These are phyloP conservation scores for Tulasnella sp. DNA, from an alignment of 768 basidiomycete species.

Conservation along the genomic window DNA sequence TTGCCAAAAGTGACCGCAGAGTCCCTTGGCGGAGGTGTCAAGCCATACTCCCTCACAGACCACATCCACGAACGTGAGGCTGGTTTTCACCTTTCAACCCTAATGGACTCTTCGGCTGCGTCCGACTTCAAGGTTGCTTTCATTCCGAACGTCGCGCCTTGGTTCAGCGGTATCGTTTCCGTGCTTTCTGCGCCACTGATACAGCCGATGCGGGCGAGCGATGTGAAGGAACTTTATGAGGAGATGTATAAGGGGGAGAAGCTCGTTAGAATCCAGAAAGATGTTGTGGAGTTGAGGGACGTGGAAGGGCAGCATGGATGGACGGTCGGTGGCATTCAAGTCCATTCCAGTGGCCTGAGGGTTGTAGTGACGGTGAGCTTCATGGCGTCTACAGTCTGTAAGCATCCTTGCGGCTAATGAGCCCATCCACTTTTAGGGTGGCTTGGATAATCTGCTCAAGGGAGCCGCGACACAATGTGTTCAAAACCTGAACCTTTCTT, in stretches of 20 bases:
- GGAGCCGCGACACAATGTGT: conserved; percentile 99
- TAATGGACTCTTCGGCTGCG: conserved; percentile 30
- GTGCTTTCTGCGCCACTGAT: conserved; percentile 74
- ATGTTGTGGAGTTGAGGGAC: conserved; percentile 62
- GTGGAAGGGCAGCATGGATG: conserved; percentile 80
- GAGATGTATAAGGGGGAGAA: conserved; percentile 64
- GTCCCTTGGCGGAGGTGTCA: conserved; percentile 60
- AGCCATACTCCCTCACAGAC: conserved; percentile 85
- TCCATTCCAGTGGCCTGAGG: conserved; percentile 76
- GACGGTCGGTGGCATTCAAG: conserved; percentile 86
- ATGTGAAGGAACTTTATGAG: conserved; percentile 63
- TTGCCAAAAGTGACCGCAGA: conserved; percentile 74
- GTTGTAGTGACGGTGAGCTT: conserved; percentile 82
- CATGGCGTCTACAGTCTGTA: not conserved
- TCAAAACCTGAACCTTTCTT: conserved; percentile 80
- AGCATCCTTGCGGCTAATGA: too few species aligned
- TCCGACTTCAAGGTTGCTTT: conserved; percentile 55
- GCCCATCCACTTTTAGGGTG: too few species aligned
- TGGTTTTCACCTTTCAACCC: conserved; percentile 61
- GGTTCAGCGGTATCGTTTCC: conserved; percentile 94
- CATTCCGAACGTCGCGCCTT: conserved; percentile 76
- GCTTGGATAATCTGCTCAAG: conserved; percentile 91
- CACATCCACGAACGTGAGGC: conserved; percentile 99
- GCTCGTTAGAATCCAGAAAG: conserved; percentile 54
- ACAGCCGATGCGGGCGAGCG: conserved; percentile 49